A percentile compares a stretch with the other conserved stretches of the same genome.
phyloP scores from a whole-genome alignment of 1,284 basidiomycete species.

The Uromyces viciae-fabae region DNA sequence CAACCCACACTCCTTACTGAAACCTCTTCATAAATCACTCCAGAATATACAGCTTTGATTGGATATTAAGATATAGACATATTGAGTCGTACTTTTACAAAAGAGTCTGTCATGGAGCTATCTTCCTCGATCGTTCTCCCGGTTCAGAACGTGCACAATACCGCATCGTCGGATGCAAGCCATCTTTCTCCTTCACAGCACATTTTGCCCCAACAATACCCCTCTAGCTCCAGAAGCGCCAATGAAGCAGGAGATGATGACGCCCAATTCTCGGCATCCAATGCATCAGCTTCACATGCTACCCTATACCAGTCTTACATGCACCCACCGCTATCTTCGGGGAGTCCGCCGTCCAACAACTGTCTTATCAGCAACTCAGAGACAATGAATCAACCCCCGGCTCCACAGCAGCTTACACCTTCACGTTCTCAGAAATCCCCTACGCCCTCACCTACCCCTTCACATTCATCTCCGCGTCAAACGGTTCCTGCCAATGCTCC shows the following conservation, averaged over 20 bases:
- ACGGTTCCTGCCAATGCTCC: conserved; percentile 22
- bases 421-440: conserved; percentile 12
- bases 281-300: conserved; percentile 11
- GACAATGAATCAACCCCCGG: background rate
- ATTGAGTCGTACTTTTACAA: background rate
- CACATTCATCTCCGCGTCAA: conserved; percentile 3
- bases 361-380: conserved; percentile 8
- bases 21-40: background rate
- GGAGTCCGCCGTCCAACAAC: background rate
- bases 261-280: conserved; percentile 9
- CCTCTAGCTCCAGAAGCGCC: conserved; percentile 16
- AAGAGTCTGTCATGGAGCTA: conserved; percentile 25
- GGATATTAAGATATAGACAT: background rate
- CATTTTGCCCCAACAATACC: conserved; percentile 23
- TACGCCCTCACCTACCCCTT: conserved; percentile 28
- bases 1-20: conserved; percentile 18
- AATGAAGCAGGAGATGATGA: conserved; percentile 20
- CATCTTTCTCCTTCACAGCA: conserved; percentile 23
- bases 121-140: conserved; percentile 28
- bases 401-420: conserved; percentile 11
- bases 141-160: background rate
- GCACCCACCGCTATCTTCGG: conserved; percentile 8
- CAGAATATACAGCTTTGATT: background rate
- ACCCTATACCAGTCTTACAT: conserved; percentile 20
- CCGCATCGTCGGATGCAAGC: background rate